Conservation (phyloP, 164 flowering plant genomes). For the Macadamia tetraphylla region DNA sequence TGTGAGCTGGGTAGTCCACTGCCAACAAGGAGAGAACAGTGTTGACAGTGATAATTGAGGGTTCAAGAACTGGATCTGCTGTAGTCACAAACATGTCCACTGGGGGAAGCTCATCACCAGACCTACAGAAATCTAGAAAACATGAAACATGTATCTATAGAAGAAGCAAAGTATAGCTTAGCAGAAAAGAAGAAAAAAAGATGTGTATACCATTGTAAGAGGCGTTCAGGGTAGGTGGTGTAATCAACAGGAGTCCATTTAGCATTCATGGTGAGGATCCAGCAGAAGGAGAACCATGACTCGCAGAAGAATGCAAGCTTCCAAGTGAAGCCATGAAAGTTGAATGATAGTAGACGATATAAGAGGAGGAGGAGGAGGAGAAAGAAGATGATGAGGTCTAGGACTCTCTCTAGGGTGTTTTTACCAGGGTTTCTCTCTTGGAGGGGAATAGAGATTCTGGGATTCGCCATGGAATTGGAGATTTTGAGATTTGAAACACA, state of each 20-base stretch:
- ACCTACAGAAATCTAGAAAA: slow-evolving; percentile 3
- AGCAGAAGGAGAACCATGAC: slow-evolving; percentile 45
- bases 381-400: slow-evolving; percentile 26
- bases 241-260: slow-evolving; percentile 37
- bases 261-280: slow-evolving; percentile 25
- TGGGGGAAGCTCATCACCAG: slow-evolving; percentile 38
- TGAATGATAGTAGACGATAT: slow-evolving; percentile 33
- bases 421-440: slow-evolving; percentile 21
- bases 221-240: slow-evolving; percentile 42
- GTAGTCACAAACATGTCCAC: slow-evolving; percentile 74
- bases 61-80: slow-evolving; percentile 55
- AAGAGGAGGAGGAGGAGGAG: slow-evolving; percentile 46
- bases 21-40: slow-evolving; percentile 62
- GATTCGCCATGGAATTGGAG: slow-evolving; percentile 22
- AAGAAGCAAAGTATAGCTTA: neutral
- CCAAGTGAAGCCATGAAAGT: slow-evolving; percentile 28
- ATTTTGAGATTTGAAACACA: too few relatives aligned
- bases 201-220: slow-evolving; percentile 25
- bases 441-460: slow-evolving; percentile 18
- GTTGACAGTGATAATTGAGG: slow-evolving; percentile 54
- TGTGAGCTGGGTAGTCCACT: slow-evolving; percentile 57
- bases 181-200: neutral
- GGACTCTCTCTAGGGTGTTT: slow-evolving; percentile 18
- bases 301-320: slow-evolving; percentile 48
- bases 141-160: neutral